A percentile compares a stretch with the other conserved stretches of the same genome.
phyloP scores from a whole-genome alignment of 305 asterid species.

The Striga hermonthica region DNA sequence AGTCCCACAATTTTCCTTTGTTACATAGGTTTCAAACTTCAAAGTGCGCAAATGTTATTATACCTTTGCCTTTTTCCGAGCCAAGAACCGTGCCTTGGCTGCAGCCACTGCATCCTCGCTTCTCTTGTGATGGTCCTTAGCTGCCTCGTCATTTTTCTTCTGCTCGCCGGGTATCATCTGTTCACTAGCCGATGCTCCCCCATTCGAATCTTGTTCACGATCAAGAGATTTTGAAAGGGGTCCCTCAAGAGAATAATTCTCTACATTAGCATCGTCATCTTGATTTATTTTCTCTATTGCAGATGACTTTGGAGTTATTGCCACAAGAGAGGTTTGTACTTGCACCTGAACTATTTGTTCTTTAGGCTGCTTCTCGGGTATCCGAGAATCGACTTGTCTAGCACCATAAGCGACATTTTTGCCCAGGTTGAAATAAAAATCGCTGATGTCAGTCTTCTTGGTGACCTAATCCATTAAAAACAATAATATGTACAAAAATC shows the following conservation, averaged over 20 bases:
- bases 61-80: constrained; percentile 67
- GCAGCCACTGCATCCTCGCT: constrained; percentile 67
- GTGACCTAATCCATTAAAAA: constrained; percentile 56
- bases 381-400: constrained; percentile 42
- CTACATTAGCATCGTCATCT: background rate
- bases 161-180: constrained; percentile 47
- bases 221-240: constrained; percentile 41
- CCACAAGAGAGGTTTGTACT: constrained; percentile 34
- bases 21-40: constrained; percentile 2
- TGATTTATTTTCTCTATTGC: constrained; percentile 29
- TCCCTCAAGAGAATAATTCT: constrained; percentile 39
- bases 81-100: constrained; percentile 75
- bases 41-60: constrained; percentile 14
- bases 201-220: constrained; percentile 32
- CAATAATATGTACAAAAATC: constrained; percentile 2
- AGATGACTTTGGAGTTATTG: constrained; percentile 32
- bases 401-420: constrained; percentile 87
- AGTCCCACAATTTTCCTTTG: background rate
- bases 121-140: constrained; percentile 70
- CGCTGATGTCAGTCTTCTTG: constrained; percentile 69
- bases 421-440: constrained; percentile 71
- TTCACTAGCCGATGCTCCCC: constrained; percentile 34
- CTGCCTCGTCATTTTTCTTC: constrained; percentile 52
- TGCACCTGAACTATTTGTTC: constrained; percentile 35
- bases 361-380: constrained; percentile 41